Base-by-base conservation (phyloP, 306 rosid genomes). In the Trifolium dubium region DNA sequence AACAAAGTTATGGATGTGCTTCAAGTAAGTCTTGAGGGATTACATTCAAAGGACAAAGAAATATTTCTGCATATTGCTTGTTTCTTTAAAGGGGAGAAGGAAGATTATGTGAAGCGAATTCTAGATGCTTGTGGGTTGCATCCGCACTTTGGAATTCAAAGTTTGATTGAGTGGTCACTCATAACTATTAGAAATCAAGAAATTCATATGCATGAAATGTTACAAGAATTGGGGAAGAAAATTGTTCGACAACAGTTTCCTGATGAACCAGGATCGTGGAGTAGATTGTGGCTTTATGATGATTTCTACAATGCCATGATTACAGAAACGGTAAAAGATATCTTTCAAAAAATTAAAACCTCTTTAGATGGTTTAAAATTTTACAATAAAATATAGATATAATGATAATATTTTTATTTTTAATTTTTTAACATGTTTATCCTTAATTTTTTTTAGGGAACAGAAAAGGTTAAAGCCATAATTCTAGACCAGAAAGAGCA, bases 31-130 rank as follows among this genome's bases (percentile, higher is more conserved):
- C 55, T 70, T 30, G 82, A 78, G 12, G 73, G 73, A 32, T 5
- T 79, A 13, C 7, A 31, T 0, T 0, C 0, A 18, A 3, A 31
- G 0, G 77, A 71, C 29, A 71, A 12, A 53, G 66, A 74, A 39
- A 59, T 74, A 12, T 74, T 80, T 59, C 15, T 72, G 8, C 74
- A 79, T 6, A 35, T 79, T 39, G 83, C 83, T 32, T 73, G 79
- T 59, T 73, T 74, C 30, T 72, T 67, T 37, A 68, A 53, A 4
- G 67, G 77, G 10, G 14, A 80, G 23, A 37, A 13, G 19, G 47
- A 28, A 29, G 35, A 17, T 13, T 60, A 60, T 50, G 80, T 62
- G 2, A 80, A 12, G 35, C 54, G 30, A 46, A 68, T 74, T 13
- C 28, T 50, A 2, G 56, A 50, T 50, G 56, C 56, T 50, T 50